Evolutionary conservation across 2,329 filamentous ascomycete species (phyloP).

Genomic region (Rutstroemia sp.): DNA sequence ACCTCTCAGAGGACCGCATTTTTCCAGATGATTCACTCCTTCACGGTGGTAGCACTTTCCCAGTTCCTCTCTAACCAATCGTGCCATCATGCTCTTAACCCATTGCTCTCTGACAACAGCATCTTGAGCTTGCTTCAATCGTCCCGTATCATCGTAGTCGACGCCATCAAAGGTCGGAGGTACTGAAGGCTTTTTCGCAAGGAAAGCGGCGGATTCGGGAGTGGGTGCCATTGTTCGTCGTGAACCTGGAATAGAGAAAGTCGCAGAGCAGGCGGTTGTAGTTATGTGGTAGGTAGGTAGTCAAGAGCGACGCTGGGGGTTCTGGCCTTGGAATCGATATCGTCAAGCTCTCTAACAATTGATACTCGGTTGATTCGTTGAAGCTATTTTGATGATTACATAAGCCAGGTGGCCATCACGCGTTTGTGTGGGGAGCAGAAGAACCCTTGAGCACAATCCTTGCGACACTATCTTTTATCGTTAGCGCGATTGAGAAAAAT

Average conservation of each 20-base stretch:
- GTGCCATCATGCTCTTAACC: constrained; percentile 84
- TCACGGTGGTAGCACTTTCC: constrained; percentile 79
- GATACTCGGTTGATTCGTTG: neutral
- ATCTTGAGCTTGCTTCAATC: constrained; percentile 76
- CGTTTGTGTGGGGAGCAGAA: constrained; percentile 1
- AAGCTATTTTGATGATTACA: neutral
- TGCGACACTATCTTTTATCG: constrained; percentile 1
- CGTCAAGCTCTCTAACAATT: too few species aligned
- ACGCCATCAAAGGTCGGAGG: constrained; percentile 79
- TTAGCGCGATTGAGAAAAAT: constrained; percentile 11
- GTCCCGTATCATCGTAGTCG: constrained; percentile 75
- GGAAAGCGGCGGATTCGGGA: constrained; percentile 73
- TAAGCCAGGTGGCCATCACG: constrained; percentile 5
- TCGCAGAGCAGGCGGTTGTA: neutral
- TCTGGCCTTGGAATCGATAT: too few species aligned
- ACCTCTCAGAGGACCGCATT: constrained; percentile 78
- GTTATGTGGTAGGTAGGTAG: neutral
- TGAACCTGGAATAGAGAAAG: too few species aligned
- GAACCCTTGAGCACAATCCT: neutral
- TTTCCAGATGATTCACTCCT: constrained; percentile 83
- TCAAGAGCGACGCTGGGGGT: neutral
- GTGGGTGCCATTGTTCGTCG: constrained; percentile 56
- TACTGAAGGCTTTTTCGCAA: constrained; percentile 77
- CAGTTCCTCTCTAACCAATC: constrained; percentile 74
- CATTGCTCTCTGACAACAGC: constrained; percentile 79